Evolutionary conservation across 179 eudicot species (phyloP), one percentile per base, ranked within the genome.

Genomic region (Corrigiola litoralis): DNA sequence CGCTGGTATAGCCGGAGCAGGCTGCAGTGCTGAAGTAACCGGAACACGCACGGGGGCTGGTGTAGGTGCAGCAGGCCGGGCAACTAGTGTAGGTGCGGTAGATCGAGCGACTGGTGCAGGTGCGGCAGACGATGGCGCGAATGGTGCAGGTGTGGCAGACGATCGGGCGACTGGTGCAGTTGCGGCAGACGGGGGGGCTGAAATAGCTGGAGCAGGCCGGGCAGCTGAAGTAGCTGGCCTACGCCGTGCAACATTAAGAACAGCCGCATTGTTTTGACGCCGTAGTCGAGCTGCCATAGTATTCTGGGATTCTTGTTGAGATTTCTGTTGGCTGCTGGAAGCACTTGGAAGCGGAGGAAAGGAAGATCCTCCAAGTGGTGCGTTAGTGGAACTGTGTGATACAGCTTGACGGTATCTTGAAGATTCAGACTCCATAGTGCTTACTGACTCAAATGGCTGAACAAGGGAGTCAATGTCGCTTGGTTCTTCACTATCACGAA

Each of bases 361-460:
- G 38, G 95, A 71, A 65, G 96, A 83, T 44, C 79, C 91, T 73
- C 65, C 74, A 2, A 90, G 81, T 31, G 78, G 77, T 13, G 77
- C 82, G 69, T 69, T 77, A 13, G 71, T 70, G 50, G 90, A 72
- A 23, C 69, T 76, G 37, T 83, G 90, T 41, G 97, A 86, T 51
- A 81, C 77, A 40, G 99, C 99, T 69, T 83, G 87, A 51, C 73
- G 97, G 69, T 94, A 94, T 70, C 95, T 88, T 54, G 91, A 63
- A 48, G 66, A 70, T 33, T 85, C 95, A 27, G 94, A 58, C 66
- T 90, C 98, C 46, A 77, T 52, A 28, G 79, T 73, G 65, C 72
- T 76, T 34, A 83, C 55, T 63, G 90, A 76, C 63, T 94, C 99
- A 61, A 86, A 55, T 13, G 95, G 83, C 66, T 71, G 82, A 60